Conservation (phyloP, 2,329 filamentous ascomycete species). For the Claviceps paspali region DNA sequence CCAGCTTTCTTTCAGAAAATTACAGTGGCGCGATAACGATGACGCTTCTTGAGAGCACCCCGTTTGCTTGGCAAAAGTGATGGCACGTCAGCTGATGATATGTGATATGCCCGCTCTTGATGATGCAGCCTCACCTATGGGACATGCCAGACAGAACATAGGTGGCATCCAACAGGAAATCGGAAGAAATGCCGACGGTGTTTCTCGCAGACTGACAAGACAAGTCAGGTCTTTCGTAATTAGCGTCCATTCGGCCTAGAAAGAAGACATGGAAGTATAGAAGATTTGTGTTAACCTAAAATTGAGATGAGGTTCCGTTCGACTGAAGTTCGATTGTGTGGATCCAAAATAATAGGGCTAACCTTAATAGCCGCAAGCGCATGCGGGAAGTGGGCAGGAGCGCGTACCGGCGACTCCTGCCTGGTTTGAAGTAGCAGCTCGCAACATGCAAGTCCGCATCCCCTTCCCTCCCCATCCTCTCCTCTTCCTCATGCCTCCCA, state of each 20-base stretch:
- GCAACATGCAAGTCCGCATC: too few species aligned
- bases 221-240: too few species aligned
- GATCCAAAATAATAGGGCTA: not conserved
- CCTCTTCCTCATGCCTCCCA: too few species aligned
- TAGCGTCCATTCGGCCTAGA: not conserved
- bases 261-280: not conserved
- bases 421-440: too few species aligned
- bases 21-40: too few species aligned
- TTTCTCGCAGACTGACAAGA: too few species aligned
- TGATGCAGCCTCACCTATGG: not conserved
- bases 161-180: not conserved
- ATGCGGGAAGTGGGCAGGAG: conserved; percentile 2
- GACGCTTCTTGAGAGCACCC: too few species aligned
- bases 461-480: too few species aligned
- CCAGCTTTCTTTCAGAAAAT: not conserved
- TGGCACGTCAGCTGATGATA: not conserved
- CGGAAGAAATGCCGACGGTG: not conserved
- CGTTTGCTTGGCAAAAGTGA: not conserved
- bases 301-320: conserved; percentile 2
- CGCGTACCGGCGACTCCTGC: conserved; percentile 1
- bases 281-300: too few species aligned
- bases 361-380: conserved; percentile 4
- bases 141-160: not conserved
- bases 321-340: conserved; percentile 2
- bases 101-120: not conserved